Conservation (phyloP, 306 rosid genomes). For the Vigna hirtella region DNA sequence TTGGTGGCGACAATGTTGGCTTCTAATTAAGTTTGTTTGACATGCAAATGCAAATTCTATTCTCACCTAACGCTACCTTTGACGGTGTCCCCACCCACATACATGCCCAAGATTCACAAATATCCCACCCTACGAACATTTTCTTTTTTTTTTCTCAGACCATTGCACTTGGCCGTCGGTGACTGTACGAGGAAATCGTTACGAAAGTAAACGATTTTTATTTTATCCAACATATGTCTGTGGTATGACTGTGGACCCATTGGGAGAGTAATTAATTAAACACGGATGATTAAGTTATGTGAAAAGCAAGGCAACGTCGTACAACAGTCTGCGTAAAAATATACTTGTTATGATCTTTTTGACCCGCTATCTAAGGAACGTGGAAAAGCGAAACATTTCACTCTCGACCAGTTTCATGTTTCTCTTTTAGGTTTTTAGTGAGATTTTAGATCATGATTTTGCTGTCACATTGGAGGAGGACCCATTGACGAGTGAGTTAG, state of each 20-base stretch:
- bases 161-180: constrained; percentile 59
- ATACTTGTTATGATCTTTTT: constrained; percentile 25
- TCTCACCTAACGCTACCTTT: constrained; percentile 58
- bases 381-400: constrained; percentile 42
- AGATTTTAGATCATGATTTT: constrained; percentile 41
- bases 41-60: constrained; percentile 44
- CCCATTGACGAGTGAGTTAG: constrained; percentile 36
- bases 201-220: constrained; percentile 38
- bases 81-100: constrained; percentile 72
- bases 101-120: constrained; percentile 44
- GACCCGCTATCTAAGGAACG: constrained; percentile 55
- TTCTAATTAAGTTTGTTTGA: constrained; percentile 51
- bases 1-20: constrained; percentile 61
- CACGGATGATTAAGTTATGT: not conserved
- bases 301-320: constrained; percentile 32
- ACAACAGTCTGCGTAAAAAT: constrained; percentile 21
- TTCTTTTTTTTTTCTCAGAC: not conserved
- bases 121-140: constrained; percentile 32
- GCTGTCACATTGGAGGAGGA: constrained; percentile 48
- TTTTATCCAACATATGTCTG: not conserved
- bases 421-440: not conserved
- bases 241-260: constrained; percentile 29
- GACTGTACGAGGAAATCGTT: constrained; percentile 42
- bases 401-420: constrained; percentile 16
- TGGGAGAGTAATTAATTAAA: constrained; percentile 19